phyloP scores from a whole-genome alignment of 768 basidiomycete genomes.

The Boletus huronensis region DNA sequence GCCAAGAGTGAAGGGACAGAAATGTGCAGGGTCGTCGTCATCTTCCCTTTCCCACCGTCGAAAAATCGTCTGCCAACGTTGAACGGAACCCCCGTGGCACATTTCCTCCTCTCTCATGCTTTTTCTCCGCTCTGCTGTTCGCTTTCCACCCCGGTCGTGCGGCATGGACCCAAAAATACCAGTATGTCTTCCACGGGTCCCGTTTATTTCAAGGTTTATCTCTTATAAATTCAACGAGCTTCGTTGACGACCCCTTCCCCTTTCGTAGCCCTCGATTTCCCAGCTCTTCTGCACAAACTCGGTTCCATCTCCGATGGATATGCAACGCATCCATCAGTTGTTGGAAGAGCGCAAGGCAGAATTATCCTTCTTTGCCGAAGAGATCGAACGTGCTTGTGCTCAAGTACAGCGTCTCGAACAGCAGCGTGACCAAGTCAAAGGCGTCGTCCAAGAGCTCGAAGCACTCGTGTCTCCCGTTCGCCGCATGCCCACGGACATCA shows the following conservation, averaged over 20 bases:
- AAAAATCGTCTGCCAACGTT: too few species aligned
- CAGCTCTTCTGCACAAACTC: constrained; percentile 29
- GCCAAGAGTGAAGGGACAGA: background rate
- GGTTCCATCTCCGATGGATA: constrained; percentile 26
- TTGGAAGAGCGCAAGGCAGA: constrained; percentile 16
- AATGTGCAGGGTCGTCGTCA: background rate
- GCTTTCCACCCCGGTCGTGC: background rate
- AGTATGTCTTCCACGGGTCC: constrained; percentile 10
- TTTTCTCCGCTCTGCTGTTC: background rate
- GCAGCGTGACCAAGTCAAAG: constrained; percentile 2
- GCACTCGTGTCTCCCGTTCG: constrained; percentile 30
- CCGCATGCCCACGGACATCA: constrained; percentile 32
- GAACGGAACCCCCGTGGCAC: background rate
- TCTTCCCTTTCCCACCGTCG: background rate
- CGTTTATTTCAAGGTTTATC: background rate
- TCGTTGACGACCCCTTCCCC: background rate
- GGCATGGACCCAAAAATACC: constrained; percentile 23
- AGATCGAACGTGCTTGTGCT: constrained; percentile 24
- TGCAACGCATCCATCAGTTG: constrained; percentile 10
- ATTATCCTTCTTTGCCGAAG: constrained; percentile 12
- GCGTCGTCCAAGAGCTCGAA: constrained; percentile 24
- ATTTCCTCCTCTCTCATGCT: background rate
- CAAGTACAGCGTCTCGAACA: constrained; percentile 19
- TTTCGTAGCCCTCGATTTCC: constrained; percentile 23
- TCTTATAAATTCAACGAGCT: background rate